These are phyloP conservation scores for Penicillium nucicola DNA, from an alignment of 495 filamentous ascomycete genomes.

Conservation along the genomic window DNA sequence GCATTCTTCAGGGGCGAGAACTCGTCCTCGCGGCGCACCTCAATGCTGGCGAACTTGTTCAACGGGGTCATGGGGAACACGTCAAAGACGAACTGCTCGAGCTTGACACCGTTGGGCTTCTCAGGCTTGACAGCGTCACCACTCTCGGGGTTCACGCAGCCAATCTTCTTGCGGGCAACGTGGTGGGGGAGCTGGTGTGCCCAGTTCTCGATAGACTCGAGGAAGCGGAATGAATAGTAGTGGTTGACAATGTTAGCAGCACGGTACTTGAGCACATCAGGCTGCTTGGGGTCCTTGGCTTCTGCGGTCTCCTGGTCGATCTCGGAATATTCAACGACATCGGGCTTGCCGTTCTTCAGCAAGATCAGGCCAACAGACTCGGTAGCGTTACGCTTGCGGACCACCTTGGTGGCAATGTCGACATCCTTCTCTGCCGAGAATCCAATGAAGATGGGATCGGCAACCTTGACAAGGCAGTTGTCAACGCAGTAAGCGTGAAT, in stretches of 20 bases:
- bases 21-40: conserved; percentile 95
- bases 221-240: conserved; percentile 95
- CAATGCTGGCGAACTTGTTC: conserved; percentile 88
- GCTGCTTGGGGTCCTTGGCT: conserved; percentile 81
- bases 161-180: conserved; percentile 98
- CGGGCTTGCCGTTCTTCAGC: conserved; percentile 91
- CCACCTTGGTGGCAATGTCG: conserved; percentile 97
- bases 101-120: conserved; percentile 96
- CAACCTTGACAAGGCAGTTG: conserved; percentile 98
- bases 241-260: conserved; percentile 99
- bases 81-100: conserved; percentile 99
- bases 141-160: conserved; percentile 69
- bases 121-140: conserved; percentile 82
- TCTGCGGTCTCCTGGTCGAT: conserved; percentile 86
- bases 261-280: conserved; percentile 84
- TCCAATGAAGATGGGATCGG: conserved; percentile 93
- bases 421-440: conserved; percentile 86
- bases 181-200: conserved; percentile 86
- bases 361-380: conserved; percentile 96
- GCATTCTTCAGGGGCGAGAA: conserved; percentile 99
- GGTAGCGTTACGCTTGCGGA: conserved; percentile 94
- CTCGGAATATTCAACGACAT: conserved; percentile 98
- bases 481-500: conserved; percentile 98
- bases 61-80: conserved; percentile 89
- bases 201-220: conserved; percentile 86